These are phyloP conservation scores for Protea cynaroides DNA, from an alignment of 164 flowering plant genomes.

Conservation along the genomic window DNA sequence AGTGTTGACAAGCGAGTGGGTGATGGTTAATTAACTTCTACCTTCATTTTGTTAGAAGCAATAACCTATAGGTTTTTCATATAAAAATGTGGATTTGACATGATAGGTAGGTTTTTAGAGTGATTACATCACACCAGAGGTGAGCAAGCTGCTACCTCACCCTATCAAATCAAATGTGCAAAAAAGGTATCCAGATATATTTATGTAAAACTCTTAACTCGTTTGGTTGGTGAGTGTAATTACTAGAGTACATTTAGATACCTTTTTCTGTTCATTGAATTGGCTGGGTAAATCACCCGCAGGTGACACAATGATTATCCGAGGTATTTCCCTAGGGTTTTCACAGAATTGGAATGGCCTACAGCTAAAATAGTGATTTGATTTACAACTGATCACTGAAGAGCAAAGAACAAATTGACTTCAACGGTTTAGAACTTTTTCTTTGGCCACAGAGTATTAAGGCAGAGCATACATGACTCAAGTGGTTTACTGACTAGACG, in stretches of 20 bases:
- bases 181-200: no score
- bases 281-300: no score
- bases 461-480: conserved; percentile 39
- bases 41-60: neutral
- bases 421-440: neutral
- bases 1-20: conserved; percentile 61
- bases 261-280: no score
- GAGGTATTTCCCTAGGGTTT: neutral
- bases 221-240: no score
- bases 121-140: no score
- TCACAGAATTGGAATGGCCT: neutral
- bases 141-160: no score
- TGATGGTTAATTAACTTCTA: neutral
- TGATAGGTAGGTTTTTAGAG: neutral
- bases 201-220: no score
- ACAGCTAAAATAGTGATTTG: neutral
- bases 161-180: no score
- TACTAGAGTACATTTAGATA: no score
- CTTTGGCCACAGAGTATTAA: conserved; percentile 37
- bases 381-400: neutral
- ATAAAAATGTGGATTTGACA: neutral
- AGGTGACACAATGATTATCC: no score
- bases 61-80: neutral
- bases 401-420: neutral
- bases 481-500: conserved; percentile 50